These are phyloP conservation scores for Patellaria atrata DNA, from an alignment of 495 filamentous ascomycete genomes.

Conservation along the genomic window DNA sequence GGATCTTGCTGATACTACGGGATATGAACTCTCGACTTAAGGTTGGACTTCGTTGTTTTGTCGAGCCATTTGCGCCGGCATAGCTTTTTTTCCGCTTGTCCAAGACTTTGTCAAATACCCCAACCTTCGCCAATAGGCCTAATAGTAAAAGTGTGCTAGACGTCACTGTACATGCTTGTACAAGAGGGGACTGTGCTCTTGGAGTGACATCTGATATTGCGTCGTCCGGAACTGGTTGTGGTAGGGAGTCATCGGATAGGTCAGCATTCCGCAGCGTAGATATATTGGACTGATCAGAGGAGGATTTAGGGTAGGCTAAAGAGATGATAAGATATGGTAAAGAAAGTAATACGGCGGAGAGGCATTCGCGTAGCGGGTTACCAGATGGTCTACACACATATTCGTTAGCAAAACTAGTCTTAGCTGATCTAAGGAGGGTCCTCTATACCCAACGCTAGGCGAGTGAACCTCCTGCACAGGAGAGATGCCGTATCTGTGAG, in stretches of 20 bases:
- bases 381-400: constrained; percentile 16
- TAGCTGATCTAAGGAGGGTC: constrained; percentile 2
- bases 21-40: constrained; percentile 3
- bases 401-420: constrained; percentile 4
- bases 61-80: constrained; percentile 4
- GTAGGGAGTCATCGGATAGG: constrained; percentile 1
- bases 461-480: constrained; percentile 14
- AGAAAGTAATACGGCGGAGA: constrained; percentile 25
- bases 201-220: not conserved
- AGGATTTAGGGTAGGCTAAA: constrained; percentile 11
- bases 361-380: constrained; percentile 20
- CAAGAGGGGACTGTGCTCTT: constrained; percentile 7
- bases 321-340: constrained; percentile 23
- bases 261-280: too few species aligned
- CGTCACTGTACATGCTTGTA: constrained; percentile 26
- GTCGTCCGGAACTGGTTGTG: constrained; percentile 4
- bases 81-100: constrained; percentile 23
- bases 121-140: constrained; percentile 27
- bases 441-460: constrained; percentile 6
- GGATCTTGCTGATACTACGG: constrained; percentile 14
- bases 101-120: constrained; percentile 14
- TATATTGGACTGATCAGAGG: constrained; percentile 1
- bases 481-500: constrained; percentile 15
- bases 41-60: not conserved
- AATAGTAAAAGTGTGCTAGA: constrained; percentile 29